Percentiles rank a stretch among this genome's conserved stretches.
Conservation (phyloP, 495 filamentous ascomycete genomes). For the Aspergillus indologenus region DNA sequence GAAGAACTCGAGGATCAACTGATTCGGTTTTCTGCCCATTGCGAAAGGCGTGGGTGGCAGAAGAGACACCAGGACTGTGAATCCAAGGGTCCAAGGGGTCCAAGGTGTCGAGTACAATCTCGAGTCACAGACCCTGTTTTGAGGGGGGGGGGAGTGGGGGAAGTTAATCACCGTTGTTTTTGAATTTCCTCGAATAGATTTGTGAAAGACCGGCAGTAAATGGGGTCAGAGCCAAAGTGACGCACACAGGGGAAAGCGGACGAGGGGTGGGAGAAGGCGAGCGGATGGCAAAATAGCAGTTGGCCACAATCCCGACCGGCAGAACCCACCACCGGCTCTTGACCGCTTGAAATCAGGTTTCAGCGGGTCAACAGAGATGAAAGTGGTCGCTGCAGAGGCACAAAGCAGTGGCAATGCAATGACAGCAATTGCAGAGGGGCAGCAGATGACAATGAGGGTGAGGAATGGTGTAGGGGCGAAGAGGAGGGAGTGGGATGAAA, state of each 20-base stretch:
- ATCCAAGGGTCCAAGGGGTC: conserved; percentile 3
- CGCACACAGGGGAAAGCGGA: conserved; percentile 16
- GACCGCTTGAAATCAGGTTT: neutral
- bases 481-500: conserved; percentile 17
- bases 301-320: conserved; percentile 6
- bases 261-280: conserved; percentile 9
- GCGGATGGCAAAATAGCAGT: conserved; percentile 23
- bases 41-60: conserved; percentile 18
- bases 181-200: neutral
- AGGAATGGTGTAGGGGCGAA: neutral
- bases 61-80: conserved; percentile 11
- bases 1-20: conserved; percentile 79
- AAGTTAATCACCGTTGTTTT: neutral
- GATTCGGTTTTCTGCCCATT: conserved; percentile 82
- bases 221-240: conserved; percentile 3
- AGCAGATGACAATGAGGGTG: conserved; percentile 5
- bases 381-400: neutral
- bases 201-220: conserved; percentile 3
- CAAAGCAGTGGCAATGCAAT: conserved; percentile 3
- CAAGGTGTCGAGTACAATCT: conserved; percentile 4
- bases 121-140: neutral
- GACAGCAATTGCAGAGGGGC: conserved; percentile 1
- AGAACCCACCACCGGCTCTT: conserved; percentile 12
- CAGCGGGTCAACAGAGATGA: neutral
- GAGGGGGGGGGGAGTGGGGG: too few species aligned